phyloP scores from a whole-genome alignment of 2,329 filamentous ascomycete genomes.

The Hansfordia pulvinata region DNA sequence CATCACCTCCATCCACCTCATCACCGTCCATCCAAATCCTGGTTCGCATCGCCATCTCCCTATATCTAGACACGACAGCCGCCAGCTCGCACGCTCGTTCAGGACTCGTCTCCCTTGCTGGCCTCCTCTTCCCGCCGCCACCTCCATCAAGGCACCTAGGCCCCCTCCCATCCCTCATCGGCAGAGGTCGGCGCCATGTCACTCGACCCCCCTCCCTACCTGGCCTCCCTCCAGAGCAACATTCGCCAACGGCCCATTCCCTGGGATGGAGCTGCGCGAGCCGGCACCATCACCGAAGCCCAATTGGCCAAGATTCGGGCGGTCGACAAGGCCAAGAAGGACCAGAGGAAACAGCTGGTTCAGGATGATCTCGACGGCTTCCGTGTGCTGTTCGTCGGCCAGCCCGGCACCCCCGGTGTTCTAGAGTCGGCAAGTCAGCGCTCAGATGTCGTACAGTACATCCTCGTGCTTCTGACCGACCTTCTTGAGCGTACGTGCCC shows the following conservation, averaged over 20 bases:
- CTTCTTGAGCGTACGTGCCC: constrained; percentile 61
- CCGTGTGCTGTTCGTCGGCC: constrained; percentile 65
- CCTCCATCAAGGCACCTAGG: no score
- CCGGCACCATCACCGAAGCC: constrained; percentile 83
- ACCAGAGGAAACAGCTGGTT: constrained; percentile 72
- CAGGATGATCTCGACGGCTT: constrained; percentile 73
- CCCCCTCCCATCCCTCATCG: no score
- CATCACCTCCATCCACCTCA: no score
- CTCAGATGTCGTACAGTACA: constrained; percentile 86
- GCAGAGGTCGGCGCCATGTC: no score
- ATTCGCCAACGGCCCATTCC: constrained; percentile 91
- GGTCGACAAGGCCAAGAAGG: constrained; percentile 90
- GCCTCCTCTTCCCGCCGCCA: no score
- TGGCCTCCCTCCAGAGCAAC: constrained; percentile 81
- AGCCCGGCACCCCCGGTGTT: constrained; percentile 54
- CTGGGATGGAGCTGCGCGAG: constrained; percentile 92
- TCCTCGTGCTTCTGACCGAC: constrained; percentile 79
- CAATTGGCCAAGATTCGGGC: constrained; percentile 93
- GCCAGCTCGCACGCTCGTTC: no score
- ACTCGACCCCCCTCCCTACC: constrained; percentile 81
- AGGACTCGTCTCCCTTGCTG: no score
- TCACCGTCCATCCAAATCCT: no score
- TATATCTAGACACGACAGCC: no score
- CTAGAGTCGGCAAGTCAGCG: constrained; percentile 77
- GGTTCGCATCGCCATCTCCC: no score